Evolutionary conservation across 179 eudicot species (phyloP), one percentile per base, ranked within the genome.

Genomic region (Nepenthes alata): DNA sequence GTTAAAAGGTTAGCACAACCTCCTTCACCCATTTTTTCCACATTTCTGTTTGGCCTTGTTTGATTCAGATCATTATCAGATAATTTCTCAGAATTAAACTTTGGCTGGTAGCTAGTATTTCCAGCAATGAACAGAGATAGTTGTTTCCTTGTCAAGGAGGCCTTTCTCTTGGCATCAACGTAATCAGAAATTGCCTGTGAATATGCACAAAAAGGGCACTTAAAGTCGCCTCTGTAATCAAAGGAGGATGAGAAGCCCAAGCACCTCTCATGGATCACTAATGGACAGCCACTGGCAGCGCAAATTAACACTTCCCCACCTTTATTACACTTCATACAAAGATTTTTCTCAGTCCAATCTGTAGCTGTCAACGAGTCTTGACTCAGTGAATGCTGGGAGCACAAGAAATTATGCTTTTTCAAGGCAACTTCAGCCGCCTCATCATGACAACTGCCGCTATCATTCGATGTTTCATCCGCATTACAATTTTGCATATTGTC

Each of bases 161-260:
- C 67, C 39, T 67, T 78, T 66, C 75, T 69, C 81, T 84, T 88
- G 63, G 72, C 74, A 71, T 67, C 69, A 34, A 45, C 48, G 69
- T 77, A 84, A 65, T 73, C 82, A 3, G 83, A 71, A 47, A 76
- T 68, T 61, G 96, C 87, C 58, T 62, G 75, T 48, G 86, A 80
- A 80, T 81, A 91, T 62, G 81, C 75, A 77, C 94, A 88, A 61
- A 85, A 82, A 16, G 94, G 97, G 73, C 97, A 91, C 77, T 73
- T 73, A 72, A 85, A 88, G 37, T 68, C 72, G 34, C 79, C 88
- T 34, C 39, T 61, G 55, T 61, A 73, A 74, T 82, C 87, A 70
- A 81, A 77, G 55, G 57, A 64, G 64, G 68, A 61, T 25, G 77
- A 77, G 72, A 75, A 55, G 55, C 81, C 80, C 67, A 90, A 75